Evolutionary conservation across 2,329 filamentous ascomycete species (phyloP).

Genomic region (Alternaria longipes): DNA sequence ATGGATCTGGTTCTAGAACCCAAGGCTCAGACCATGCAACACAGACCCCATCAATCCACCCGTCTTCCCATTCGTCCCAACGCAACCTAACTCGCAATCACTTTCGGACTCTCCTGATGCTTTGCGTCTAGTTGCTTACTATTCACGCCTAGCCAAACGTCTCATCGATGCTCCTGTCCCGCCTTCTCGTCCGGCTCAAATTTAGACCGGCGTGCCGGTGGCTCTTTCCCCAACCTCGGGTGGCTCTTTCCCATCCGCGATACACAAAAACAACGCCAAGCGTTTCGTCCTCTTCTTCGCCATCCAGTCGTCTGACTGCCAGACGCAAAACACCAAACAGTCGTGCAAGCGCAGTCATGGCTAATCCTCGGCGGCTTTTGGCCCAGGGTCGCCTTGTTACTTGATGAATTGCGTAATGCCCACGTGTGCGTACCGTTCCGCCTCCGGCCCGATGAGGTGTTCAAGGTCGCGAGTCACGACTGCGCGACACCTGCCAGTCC

Average conservation of each 20-base stretch:
- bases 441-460: neutral
- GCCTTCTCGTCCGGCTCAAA: neutral
- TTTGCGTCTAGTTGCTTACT: neutral
- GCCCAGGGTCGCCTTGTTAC: neutral
- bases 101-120: neutral
- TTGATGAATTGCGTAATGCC: neutral
- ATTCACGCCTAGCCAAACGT: neutral
- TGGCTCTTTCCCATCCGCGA: neutral
- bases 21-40: neutral
- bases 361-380: neutral
- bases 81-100: neutral
- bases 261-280: neutral
- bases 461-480: neutral
- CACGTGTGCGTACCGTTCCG: constrained; percentile 14
- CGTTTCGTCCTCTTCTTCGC: neutral
- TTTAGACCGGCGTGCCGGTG: neutral
- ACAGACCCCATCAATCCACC: neutral
- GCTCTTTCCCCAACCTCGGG: neutral
- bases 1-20: constrained; percentile 12
- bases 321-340: neutral
- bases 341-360: neutral
- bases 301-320: neutral
- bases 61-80: neutral
- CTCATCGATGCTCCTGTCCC: neutral
- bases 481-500: neutral